These are phyloP conservation scores for Saccharomycopsis schoenii DNA, from an alignment of 805 yeast species.

Conservation along the genomic window DNA sequence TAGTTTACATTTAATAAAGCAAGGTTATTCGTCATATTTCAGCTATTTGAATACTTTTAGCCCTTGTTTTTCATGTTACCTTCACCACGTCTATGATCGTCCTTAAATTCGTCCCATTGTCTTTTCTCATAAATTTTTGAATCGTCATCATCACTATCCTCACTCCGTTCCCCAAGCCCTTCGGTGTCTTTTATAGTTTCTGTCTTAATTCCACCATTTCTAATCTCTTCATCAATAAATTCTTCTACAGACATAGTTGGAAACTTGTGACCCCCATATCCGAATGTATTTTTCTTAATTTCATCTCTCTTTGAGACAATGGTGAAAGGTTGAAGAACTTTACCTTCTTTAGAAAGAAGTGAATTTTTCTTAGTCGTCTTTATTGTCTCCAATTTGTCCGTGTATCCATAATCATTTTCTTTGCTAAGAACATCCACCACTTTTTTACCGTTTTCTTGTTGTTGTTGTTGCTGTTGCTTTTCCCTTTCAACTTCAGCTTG, in stretches of 20 bases:
- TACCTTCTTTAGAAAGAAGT: conserved; percentile 60
- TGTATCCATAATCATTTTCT: conserved; percentile 38
- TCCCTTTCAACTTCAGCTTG: conserved; percentile 17
- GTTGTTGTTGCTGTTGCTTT: conserved; percentile 16
- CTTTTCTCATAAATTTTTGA: conserved; percentile 61
- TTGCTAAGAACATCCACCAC: conserved; percentile 18
- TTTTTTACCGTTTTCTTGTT: conserved; percentile 13
- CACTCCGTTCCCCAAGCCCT: conserved; percentile 28
- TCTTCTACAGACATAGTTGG: conserved; percentile 96
- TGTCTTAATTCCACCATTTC: conserved; percentile 68
- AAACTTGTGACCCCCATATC: conserved; percentile 74
- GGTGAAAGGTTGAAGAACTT: conserved; percentile 76
- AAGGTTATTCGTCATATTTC: too few relatives aligned
- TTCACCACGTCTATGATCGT: conserved; percentile 74
- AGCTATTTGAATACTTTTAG: conserved; percentile 16
- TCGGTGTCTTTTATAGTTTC: conserved; percentile 29
- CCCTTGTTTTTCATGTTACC: conserved; percentile 79
- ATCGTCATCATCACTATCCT: conserved; percentile 53
- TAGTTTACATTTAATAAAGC: too few relatives aligned
- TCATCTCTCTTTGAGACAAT: conserved; percentile 51
- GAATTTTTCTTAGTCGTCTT: conserved; percentile 30
- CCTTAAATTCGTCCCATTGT: conserved; percentile 91
- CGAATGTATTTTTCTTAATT: conserved; percentile 57
- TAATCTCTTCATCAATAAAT: conserved; percentile 73
- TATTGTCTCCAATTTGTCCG: conserved; percentile 51